A percentile compares a stretch with the other conserved stretches of the same genome.
These are phyloP conservation scores for Trichoderma hamatum DNA, from an alignment of 2,329 filamentous ascomycete genomes.

Conservation along the genomic window DNA sequence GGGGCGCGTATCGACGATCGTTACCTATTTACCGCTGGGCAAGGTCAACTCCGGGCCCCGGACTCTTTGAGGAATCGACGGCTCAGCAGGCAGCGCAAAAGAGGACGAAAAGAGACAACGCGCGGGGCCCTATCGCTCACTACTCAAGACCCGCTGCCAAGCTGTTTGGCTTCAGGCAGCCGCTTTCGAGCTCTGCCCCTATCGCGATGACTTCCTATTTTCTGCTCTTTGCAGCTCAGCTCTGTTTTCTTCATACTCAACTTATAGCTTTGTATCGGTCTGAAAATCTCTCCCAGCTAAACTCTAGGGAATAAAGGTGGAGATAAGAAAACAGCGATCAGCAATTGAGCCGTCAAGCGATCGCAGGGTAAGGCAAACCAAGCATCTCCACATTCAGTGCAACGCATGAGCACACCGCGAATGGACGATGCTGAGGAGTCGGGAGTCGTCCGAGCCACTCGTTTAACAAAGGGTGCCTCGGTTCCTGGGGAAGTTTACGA, in stretches of 20 bases:
- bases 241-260: background rate
- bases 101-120: background rate
- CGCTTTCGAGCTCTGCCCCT: background rate
- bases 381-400: slow-evolving; percentile 7
- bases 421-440: slow-evolving; percentile 1
- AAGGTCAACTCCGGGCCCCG: slow-evolving; percentile 1
- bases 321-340: slow-evolving; percentile 19
- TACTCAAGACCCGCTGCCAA: slow-evolving; percentile 4
- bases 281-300: background rate
- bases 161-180: background rate
- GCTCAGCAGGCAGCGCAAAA: slow-evolving; percentile 5
- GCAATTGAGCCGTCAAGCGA: slow-evolving; percentile 13
- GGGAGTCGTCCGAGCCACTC: slow-evolving; percentile 18
- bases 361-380: slow-evolving; percentile 15
- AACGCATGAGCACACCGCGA: background rate
- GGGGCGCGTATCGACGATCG: slow-evolving; percentile 22
- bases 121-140: background rate
- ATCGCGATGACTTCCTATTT: background rate
- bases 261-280: background rate
- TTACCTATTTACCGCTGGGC: slow-evolving; percentile 4
- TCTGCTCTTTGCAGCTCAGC: background rate
- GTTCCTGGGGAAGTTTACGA: background rate
- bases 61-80: slow-evolving; percentile 11
- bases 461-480: background rate
- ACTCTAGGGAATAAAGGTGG: slow-evolving; percentile 14